phyloP scores from a whole-genome alignment of 805 yeast species.

The Ogataea trehalophila region DNA sequence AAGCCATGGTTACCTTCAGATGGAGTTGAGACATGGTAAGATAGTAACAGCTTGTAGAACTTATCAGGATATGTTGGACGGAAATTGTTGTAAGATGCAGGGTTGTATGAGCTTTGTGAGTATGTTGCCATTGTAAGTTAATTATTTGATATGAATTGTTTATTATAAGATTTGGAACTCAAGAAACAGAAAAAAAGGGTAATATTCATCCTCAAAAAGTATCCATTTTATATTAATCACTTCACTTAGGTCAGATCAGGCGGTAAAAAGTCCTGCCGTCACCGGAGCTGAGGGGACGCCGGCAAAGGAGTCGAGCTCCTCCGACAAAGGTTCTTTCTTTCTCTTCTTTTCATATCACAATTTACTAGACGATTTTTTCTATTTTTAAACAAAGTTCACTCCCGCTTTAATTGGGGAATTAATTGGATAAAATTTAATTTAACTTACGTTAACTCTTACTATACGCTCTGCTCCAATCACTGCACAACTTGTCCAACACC shows the following conservation, averaged over 20 bases:
- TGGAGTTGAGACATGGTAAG: slow-evolving; percentile 30
- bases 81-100: slow-evolving; percentile 45
- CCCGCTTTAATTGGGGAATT: too few species aligned
- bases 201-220: neutral
- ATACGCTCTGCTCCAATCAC: too few species aligned
- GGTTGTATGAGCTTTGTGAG: slow-evolving; percentile 42
- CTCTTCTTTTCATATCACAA: neutral
- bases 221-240: too few species aligned
- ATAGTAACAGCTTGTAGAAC: slow-evolving; percentile 36
- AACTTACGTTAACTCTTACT: too few species aligned
- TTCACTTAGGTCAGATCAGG: neutral
- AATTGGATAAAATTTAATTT: too few species aligned
- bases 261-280: neutral
- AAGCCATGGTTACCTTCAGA: slow-evolving; percentile 25
- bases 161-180: neutral
- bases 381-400: too few species aligned
- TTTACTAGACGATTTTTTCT: too few species aligned
- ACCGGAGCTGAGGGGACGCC: neutral
- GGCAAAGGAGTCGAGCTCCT: neutral
- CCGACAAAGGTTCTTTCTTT: neutral
- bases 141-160: neutral
- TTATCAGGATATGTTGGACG: slow-evolving; percentile 61
- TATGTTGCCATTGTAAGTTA: slow-evolving; percentile 50
- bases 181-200: neutral
- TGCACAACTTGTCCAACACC: too few species aligned